These are phyloP conservation scores for Ogataea kodamae DNA, from an alignment of 805 yeast species.

Conservation along the genomic window DNA sequence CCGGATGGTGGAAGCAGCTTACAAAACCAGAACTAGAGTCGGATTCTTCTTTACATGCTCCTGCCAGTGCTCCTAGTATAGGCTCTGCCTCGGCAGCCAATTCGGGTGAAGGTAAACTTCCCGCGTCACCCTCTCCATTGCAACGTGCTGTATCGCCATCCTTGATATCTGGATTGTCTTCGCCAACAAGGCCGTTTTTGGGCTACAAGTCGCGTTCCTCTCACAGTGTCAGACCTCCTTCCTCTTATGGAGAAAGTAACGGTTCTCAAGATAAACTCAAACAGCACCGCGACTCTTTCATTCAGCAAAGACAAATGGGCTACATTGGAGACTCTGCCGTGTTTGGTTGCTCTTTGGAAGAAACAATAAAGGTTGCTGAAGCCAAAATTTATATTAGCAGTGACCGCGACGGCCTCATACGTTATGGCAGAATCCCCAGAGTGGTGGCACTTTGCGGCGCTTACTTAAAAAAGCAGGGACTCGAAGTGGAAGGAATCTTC, in stretches of 20 bases:
- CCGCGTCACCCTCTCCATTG: conserved; percentile 15
- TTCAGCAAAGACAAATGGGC: conserved; percentile 39
- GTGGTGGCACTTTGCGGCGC: conserved; percentile 96
- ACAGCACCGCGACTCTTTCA: conserved; percentile 49
- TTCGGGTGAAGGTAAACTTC: conserved; percentile 8
- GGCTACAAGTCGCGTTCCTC: conserved; percentile 51
- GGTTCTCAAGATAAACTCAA: conserved; percentile 34
- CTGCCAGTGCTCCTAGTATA: conserved; percentile 4
- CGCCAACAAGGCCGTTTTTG: conserved; percentile 41
- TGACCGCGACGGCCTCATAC: conserved; percentile 60
- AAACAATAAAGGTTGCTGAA: conserved; percentile 70
- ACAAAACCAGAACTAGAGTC: conserved; percentile 20
- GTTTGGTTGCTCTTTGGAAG: conserved; percentile 76
- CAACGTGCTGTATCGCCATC: conserved; percentile 15
- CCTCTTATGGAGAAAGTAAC: conserved; percentile 28
- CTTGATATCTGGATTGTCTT: conserved; percentile 28
- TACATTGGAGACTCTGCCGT: conserved; percentile 50
- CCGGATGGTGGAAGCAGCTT: conserved; percentile 33
- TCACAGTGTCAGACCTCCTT: conserved; percentile 38
- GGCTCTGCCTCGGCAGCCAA: conserved; percentile 9
- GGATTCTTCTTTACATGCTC: conserved; percentile 15
- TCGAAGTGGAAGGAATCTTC: conserved; percentile 85
- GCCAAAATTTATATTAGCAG: conserved; percentile 68
- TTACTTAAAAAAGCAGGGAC: conserved; percentile 70
- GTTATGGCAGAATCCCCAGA: conserved; percentile 86